A percentile compares a stretch with the other conserved stretches of the same genome.
These are phyloP conservation scores for Cadophora gregata DNA, from an alignment of 2,329 filamentous ascomycete genomes.

Conservation along the genomic window DNA sequence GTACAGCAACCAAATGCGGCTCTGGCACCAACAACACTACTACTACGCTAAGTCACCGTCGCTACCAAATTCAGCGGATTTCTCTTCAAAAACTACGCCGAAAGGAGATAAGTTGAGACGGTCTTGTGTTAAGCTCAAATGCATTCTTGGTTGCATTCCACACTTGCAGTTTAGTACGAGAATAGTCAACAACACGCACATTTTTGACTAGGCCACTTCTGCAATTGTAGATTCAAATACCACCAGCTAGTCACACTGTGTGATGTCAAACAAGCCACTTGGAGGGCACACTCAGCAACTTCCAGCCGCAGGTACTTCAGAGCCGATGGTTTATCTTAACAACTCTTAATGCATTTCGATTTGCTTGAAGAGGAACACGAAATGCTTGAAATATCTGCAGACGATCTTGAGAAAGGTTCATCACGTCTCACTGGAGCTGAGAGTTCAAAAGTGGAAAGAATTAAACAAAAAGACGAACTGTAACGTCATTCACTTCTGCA, in stretches of 20 bases:
- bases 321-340: too few species aligned
- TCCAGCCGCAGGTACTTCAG: too few species aligned
- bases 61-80: too few species aligned
- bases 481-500: background rate
- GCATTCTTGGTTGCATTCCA: background rate
- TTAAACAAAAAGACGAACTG: background rate
- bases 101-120: background rate
- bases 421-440: background rate
- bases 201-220: background rate
- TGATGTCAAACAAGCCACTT: too few species aligned
- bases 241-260: too few species aligned
- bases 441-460: background rate
- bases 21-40: background rate
- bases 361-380: too few species aligned
- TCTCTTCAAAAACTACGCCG: background rate
- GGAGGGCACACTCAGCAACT: too few species aligned
- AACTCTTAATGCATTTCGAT: too few species aligned
- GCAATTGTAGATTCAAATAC: background rate
- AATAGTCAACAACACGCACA: background rate
- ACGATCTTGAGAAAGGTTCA: background rate
- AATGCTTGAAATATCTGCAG: too few species aligned
- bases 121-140: background rate
- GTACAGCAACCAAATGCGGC: background rate
- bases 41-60: too few species aligned
- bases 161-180: background rate